phyloP scores from a whole-genome alignment of 352 stramenopile species.

The Phytophthora vignae region DNA sequence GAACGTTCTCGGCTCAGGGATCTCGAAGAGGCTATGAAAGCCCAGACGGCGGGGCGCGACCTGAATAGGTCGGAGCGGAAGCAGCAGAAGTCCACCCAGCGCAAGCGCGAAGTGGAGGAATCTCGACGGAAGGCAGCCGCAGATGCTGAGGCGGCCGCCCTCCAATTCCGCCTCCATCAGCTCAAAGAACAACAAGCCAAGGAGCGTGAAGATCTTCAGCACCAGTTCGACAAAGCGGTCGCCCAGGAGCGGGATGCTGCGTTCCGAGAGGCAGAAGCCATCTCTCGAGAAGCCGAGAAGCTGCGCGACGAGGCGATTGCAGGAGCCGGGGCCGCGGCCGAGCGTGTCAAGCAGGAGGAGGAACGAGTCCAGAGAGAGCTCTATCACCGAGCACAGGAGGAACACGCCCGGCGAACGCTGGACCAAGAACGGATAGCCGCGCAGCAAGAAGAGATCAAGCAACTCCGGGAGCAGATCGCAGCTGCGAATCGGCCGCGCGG shows the following conservation, averaged over 20 bases:
- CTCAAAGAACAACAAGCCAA: background rate
- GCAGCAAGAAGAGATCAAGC: background rate
- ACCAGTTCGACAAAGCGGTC: background rate
- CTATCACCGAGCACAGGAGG: background rate
- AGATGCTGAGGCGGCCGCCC: background rate
- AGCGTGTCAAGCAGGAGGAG: background rate
- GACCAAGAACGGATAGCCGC: background rate
- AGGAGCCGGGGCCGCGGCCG: background rate
- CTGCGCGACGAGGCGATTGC: background rate
- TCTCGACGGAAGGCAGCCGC: background rate
- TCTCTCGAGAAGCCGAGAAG: background rate
- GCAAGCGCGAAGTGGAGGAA: background rate
- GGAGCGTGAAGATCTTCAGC: background rate
- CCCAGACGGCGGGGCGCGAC: background rate
- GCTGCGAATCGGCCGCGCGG: background rate
- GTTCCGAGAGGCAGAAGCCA: background rate
- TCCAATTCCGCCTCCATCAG: background rate
- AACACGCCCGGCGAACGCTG: background rate
- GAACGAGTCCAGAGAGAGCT: background rate
- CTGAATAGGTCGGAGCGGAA: background rate
- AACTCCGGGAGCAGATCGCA: background rate
- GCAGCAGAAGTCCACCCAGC: background rate
- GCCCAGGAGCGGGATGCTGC: background rate
- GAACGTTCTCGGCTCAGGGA: background rate
- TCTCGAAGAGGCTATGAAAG: background rate